phyloP scores from a whole-genome alignment of 495 filamentous ascomycete genomes.

The Tuber melanosporum region DNA sequence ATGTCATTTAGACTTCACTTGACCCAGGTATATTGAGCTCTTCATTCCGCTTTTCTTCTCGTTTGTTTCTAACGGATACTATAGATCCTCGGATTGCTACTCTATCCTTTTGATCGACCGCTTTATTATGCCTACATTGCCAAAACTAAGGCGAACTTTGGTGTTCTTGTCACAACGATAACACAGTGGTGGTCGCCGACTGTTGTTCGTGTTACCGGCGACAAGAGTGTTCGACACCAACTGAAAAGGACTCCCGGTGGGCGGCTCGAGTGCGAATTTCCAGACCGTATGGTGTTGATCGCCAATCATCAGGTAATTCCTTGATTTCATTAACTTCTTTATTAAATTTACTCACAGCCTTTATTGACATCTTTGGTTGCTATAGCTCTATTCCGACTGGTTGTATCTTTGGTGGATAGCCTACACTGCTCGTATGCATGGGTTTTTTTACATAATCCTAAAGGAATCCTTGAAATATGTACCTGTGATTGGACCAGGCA shows the following conservation, averaged over 20 bases:
- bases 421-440: constrained; percentile 68
- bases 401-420: constrained; percentile 83
- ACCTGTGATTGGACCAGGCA: constrained; percentile 64
- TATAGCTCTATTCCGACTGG: constrained; percentile 78
- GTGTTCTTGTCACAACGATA: constrained; percentile 64
- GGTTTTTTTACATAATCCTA: constrained; percentile 77
- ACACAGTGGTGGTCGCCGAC: constrained; percentile 79
- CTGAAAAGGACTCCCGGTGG: constrained; percentile 59
- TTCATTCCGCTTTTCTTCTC: not conserved
- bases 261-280: constrained; percentile 63
- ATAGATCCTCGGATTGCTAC: constrained; percentile 59
- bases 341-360: constrained; percentile 9
- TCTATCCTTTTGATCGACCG: constrained; percentile 64
- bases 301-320: constrained; percentile 69
- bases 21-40: constrained; percentile 24
- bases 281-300: constrained; percentile 69
- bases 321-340: not conserved
- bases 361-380: constrained; percentile 12
- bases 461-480: constrained; percentile 76
- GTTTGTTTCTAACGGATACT: constrained; percentile 10
- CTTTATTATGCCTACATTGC: constrained; percentile 73
- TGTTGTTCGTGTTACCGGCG: constrained; percentile 66
- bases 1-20: constrained; percentile 25
- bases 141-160: constrained; percentile 68
- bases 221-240: constrained; percentile 64